These are phyloP conservation scores for Ophiostoma australiae DNA, from an alignment of 2,329 filamentous ascomycete species.

Conservation along the genomic window DNA sequence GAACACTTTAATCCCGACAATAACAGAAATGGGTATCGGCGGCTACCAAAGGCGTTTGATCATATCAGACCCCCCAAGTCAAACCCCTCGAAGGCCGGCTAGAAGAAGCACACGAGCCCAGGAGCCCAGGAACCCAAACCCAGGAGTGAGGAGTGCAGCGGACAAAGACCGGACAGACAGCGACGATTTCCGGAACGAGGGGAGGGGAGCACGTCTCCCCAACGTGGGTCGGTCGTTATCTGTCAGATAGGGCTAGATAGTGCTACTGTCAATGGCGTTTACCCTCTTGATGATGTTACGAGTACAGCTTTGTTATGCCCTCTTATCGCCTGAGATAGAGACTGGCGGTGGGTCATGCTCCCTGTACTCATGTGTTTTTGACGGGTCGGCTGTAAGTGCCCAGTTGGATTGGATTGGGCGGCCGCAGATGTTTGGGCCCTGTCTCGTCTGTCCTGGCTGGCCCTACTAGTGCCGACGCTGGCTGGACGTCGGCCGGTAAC, in stretches of 20 bases:
- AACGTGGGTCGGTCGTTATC: constrained; percentile 14
- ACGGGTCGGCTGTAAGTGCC: constrained; percentile 10
- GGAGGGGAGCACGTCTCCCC: constrained; percentile 14
- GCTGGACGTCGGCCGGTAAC: constrained; percentile 3
- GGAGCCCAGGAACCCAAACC: not conserved
- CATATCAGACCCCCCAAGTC: constrained; percentile 1
- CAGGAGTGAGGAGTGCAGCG: not conserved
- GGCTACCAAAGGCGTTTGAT: constrained; percentile 12
- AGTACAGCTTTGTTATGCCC: not conserved
- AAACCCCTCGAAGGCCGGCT: not conserved
- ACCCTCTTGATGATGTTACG: not conserved
- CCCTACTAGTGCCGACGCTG: not conserved
- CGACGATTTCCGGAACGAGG: not conserved
- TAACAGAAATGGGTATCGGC: not conserved
- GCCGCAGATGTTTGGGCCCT: not conserved
- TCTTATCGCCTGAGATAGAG: not conserved
- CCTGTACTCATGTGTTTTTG: not conserved
- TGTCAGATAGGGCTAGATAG: not conserved
- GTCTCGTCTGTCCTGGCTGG: not conserved
- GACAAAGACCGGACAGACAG: constrained; percentile 9
- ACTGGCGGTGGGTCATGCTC: not conserved
- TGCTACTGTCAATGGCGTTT: not conserved
- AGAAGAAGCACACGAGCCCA: not conserved
- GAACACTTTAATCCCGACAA: not conserved
- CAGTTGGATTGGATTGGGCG: constrained; percentile 10